These are phyloP conservation scores for Colletotrichum musae DNA, from an alignment of 2,329 filamentous ascomycete species.

Conservation along the genomic window DNA sequence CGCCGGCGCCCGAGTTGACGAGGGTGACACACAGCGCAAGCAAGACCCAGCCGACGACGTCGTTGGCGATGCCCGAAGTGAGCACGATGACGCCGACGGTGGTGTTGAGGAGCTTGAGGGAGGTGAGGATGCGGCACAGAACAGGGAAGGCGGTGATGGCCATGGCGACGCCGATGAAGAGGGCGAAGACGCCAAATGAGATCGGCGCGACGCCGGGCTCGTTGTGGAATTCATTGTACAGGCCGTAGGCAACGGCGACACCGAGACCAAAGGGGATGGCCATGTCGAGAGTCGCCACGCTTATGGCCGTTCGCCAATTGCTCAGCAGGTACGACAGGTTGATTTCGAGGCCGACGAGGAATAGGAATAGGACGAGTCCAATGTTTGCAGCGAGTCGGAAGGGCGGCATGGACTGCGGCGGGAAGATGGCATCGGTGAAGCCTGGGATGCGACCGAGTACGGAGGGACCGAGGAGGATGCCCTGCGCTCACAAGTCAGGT, in stretches of 20 bases:
- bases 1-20: slow-evolving; percentile 86
- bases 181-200: slow-evolving; percentile 68
- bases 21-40: slow-evolving; percentile 93
- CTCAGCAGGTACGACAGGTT: slow-evolving; percentile 82
- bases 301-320: slow-evolving; percentile 85
- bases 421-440: slow-evolving; percentile 84
- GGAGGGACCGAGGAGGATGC: slow-evolving; percentile 87
- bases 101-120: slow-evolving; percentile 87
- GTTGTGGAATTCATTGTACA: slow-evolving; percentile 80
- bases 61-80: slow-evolving; percentile 92
- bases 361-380: slow-evolving; percentile 87
- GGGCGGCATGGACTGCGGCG: slow-evolving; percentile 79
- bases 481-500: slow-evolving; percentile 59
- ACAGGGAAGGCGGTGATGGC: slow-evolving; percentile 92
- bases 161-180: slow-evolving; percentile 93
- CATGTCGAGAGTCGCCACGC: slow-evolving; percentile 86
- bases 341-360: slow-evolving; percentile 89
- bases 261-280: slow-evolving; percentile 86
- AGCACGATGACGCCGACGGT: slow-evolving; percentile 90
- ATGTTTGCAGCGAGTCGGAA: slow-evolving; percentile 85
- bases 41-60: slow-evolving; percentile 85
- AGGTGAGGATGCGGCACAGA: slow-evolving; percentile 91
- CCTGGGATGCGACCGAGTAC: slow-evolving; percentile 89
- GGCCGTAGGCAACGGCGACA: slow-evolving; percentile 82
- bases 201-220: slow-evolving; percentile 58